These are phyloP conservation scores for Castanopsis chinensis DNA, from an alignment of 306 rosid genomes.

Conservation along the genomic window DNA sequence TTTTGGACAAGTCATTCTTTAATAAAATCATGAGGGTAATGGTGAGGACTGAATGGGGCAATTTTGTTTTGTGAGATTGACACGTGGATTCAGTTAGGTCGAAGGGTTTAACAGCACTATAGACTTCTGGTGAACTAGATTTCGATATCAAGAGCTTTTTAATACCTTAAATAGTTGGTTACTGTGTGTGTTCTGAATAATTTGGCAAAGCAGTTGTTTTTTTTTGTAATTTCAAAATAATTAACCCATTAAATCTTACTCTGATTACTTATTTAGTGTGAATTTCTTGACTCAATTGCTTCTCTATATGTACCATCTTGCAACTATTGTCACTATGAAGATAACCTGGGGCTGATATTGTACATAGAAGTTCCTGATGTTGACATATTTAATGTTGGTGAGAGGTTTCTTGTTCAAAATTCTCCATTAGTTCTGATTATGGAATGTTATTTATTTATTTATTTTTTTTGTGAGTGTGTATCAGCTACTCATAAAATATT, in stretches of 20 bases:
- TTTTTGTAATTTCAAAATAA: background rate
- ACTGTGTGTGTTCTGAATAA: background rate
- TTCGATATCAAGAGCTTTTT: background rate
- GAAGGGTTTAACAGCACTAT: background rate
- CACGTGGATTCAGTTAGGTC: background rate
- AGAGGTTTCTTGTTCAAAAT: background rate
- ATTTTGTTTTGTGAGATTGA: background rate
- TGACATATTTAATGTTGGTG: background rate
- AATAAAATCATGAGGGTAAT: background rate
- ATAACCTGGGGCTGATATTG: background rate
- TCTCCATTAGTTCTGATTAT: background rate
- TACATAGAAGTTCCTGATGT: background rate
- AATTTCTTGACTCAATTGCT: background rate
- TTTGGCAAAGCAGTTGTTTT: background rate
- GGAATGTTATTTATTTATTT: background rate
- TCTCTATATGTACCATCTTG: background rate
- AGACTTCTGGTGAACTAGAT: background rate
- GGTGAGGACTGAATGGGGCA: background rate
- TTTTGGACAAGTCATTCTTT: background rate
- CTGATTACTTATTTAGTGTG: background rate
- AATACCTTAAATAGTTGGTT: background rate
- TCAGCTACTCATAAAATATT: background rate
- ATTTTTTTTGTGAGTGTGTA: background rate
- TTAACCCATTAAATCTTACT: background rate
- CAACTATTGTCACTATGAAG: background rate